Conservation (phyloP, 2,329 filamentous ascomycete genomes). For the Pseudogymnoascus destructans region DNA sequence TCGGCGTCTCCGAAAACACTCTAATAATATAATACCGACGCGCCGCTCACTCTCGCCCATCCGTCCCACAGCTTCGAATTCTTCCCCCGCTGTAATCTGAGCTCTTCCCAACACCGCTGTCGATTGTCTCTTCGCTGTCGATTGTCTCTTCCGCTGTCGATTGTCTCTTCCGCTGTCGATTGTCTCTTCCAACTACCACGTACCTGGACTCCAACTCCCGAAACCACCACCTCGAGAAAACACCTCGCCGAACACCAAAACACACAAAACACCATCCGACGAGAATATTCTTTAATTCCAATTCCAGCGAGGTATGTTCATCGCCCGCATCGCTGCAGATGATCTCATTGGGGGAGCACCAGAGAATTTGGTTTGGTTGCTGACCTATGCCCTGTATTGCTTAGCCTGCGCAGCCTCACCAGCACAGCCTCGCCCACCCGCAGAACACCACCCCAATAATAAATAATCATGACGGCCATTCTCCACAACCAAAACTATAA, state of each 20-base stretch:
- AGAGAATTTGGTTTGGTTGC: neutral
- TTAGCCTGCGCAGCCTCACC: constrained; percentile 1
- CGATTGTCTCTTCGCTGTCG: neutral
- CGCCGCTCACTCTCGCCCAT: neutral
- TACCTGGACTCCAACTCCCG: neutral
- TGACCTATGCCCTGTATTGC: neutral
- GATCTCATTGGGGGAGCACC: neutral
- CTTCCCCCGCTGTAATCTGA: neutral
- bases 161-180: no score
- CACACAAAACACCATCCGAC: neutral
- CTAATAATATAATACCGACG: neutral
- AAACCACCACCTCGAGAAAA: neutral
- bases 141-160: neutral
- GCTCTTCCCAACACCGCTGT: neutral
- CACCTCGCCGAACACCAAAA: neutral
- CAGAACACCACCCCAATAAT: neutral
- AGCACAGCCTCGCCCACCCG: constrained; percentile 2
- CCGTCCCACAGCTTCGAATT: neutral
- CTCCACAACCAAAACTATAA: constrained; percentile 4
- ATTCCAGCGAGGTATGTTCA: neutral
- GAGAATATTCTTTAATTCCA: neutral
- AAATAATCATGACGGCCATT: constrained; percentile 3
- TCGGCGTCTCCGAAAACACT: neutral
- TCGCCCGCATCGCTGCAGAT: neutral
- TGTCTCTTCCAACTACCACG: neutral